Conservation (phyloP, 1,284 basidiomycete species). For the Fomes fomentarius region DNA sequence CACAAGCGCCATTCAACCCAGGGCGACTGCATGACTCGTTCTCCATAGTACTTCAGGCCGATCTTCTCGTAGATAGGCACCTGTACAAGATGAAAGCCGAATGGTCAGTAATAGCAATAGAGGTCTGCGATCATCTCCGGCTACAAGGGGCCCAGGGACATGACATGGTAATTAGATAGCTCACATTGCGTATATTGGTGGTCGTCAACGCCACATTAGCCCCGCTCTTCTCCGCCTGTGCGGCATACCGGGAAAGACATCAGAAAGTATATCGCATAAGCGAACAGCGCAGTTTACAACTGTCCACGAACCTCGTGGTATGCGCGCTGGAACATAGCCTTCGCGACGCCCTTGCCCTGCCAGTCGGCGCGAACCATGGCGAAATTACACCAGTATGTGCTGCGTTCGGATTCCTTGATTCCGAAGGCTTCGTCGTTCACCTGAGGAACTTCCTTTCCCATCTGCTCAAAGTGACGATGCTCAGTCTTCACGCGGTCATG, state of each 20-base stretch:
- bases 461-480: not conserved
- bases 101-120: no score
- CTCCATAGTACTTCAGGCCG: conserved; percentile 11
- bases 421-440: conserved; percentile 15
- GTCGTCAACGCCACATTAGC: conserved; percentile 16
- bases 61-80: conserved; percentile 17
- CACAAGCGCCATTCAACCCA: conserved; percentile 17
- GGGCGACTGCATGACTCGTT: conserved; percentile 13
- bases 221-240: conserved; percentile 12
- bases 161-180: no score
- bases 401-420: conserved; percentile 12
- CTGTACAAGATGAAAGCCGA: no score
- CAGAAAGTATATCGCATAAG: not conserved
- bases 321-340: conserved; percentile 14
- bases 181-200: conserved; percentile 20
- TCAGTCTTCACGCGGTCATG: not conserved
- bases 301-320: conserved; percentile 10
- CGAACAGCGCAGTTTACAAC: not conserved
- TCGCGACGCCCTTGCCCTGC: conserved; percentile 18
- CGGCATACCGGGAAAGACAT: not conserved
- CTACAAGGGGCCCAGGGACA: no score
- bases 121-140: no score
- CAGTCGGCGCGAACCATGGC: conserved; percentile 19
- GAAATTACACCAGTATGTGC: conserved; percentile 22
- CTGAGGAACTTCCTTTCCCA: conserved; percentile 13